Base-by-base conservation (phyloP, 257 asterid species). In the Solanum chiquidenum region DNA sequence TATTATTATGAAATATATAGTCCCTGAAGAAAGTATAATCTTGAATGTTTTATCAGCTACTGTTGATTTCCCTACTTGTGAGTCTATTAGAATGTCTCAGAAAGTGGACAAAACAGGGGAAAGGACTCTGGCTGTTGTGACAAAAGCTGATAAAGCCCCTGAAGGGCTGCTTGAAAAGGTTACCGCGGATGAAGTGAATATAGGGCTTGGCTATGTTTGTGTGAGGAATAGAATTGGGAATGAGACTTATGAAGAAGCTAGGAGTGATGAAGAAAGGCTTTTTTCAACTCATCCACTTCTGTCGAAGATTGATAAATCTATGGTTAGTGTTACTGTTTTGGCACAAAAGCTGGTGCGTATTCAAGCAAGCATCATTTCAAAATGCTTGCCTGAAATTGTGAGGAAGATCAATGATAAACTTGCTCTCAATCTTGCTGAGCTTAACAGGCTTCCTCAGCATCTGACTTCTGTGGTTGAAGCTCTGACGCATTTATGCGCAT, bases 351-450 rank as follows among this genome's bases (percentile, higher is more conserved):
- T 84, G 87, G 87, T 84, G 18, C 44, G 86, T 27, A 83, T 83
- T 16, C 69, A 83, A 31, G 71, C 86, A 29, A 29, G 2, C 8
- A 83, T 83, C 6, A 55, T 83, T 49, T 46, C 71, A 4, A 83
- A 83, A 83, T 83, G 86, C 55, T 73, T 86, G 84, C 84, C 88
- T 9, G 88, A 86, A 12, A 73, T 86, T 11, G 73, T 72, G 14
- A 35, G 60, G 83, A 83, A 71, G 83, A 87, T 87, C 27, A 87
- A 87, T n/a, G 83, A 83, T 1, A 71, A 2, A 52, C 89, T 83
- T 7, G 66, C 69, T 14, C 6, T 9, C 1, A 88, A 34, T 9
- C 10, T 88, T 34, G 12, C 37, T 0, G 87, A 88, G 1, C 87
- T 87, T 0, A 87, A 68, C 40, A 64, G 64, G 87, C 37, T 87